Evolutionary conservation across 345 rosid species (phyloP), one percentile per base, ranked within the genome.

Genomic region (Litchi chinensis): DNA sequence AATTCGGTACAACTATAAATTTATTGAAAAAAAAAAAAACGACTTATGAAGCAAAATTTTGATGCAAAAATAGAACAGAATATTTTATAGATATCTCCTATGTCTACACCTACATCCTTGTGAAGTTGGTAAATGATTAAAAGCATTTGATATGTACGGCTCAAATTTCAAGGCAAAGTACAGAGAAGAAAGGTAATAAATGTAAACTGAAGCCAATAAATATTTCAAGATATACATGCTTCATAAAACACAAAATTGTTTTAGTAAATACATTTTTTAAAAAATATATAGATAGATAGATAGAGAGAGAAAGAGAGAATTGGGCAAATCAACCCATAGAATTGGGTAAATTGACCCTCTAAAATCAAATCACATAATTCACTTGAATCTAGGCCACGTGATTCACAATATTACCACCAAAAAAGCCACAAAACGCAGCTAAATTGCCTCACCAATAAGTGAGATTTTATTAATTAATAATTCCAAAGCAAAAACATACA

Each of bases 121-220:
- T 28, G 71, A 56, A 72, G 52, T 37, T 39, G 19, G 24, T 8
- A 54, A 39, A 52, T 6, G 3, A 71, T 59, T 28, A 22, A 13
- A 41, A 43, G 56, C 24, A 21, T 39, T 73, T 40, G 18, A 73
- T 39, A 10, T 21, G 19, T 60, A 59, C 21, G 41, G 13, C 54
- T 59, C 19, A 57, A 50, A 60, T 28, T 24, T 52, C 24, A 66
- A 13, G 8, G 48, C 37, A 37, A 63, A 62, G 52, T 32, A 65
- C 12, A 52, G 44, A 65, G 63, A 81, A 60, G 74, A 21, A 56
- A 18, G 21, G 72, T 40, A 24, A 65, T 22, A 64, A 44, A 10
- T 62, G 50, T 26, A 21, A 13, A 52, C 7, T 39, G 46, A 19
- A 13, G 39, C 19, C 0, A 59, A 41, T 50, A 73, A 16, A 28